A percentile compares a stretch with the other conserved stretches of the same genome.
Conservation (phyloP, 352 stramenopile genomes). For the Phytophthora cajani region DNA sequence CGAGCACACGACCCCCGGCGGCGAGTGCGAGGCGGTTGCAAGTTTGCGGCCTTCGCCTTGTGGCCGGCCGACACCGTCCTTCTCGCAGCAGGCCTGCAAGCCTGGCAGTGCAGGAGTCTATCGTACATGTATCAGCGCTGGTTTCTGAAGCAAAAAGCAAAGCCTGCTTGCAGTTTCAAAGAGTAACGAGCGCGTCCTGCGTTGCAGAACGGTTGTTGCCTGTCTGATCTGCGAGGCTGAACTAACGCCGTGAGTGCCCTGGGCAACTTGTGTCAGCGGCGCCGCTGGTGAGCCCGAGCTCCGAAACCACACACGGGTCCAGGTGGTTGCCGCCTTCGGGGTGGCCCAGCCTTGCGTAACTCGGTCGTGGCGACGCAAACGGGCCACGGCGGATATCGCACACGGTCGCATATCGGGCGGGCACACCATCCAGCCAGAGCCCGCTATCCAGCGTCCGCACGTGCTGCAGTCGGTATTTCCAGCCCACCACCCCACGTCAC, state of each 20-base stretch:
- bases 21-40: conserved; percentile 8
- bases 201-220: conserved; percentile 10
- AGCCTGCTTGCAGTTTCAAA: conserved; percentile 25
- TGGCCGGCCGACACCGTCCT: conserved; percentile 7
- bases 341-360: conserved; percentile 21
- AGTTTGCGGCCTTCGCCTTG: conserved; percentile 3
- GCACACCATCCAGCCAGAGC: conserved; percentile 21
- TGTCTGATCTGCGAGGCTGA: conserved; percentile 16
- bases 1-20: not conserved
- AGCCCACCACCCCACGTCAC: conserved; percentile 38
- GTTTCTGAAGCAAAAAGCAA: conserved; percentile 4
- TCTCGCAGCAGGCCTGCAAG: not conserved
- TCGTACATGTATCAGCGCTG: not conserved
- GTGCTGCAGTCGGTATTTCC: conserved; percentile 39
- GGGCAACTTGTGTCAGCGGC: conserved; percentile 16
- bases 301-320: conserved; percentile 19
- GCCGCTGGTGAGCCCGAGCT: conserved; percentile 4
- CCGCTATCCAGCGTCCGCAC: conserved; percentile 32
- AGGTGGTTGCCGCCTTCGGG: conserved; percentile 21
- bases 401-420: conserved; percentile 24
- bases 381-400: conserved; percentile 11
- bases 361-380: conserved; percentile 34
- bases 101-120: not conserved
- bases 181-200: conserved; percentile 16
- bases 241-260: conserved; percentile 22